A percentile compares a stretch with the other conserved stretches of the same genome.
These are phyloP conservation scores for Zygoascus ofunaensis DNA, from an alignment of 805 yeast genomes.

Conservation along the genomic window DNA sequence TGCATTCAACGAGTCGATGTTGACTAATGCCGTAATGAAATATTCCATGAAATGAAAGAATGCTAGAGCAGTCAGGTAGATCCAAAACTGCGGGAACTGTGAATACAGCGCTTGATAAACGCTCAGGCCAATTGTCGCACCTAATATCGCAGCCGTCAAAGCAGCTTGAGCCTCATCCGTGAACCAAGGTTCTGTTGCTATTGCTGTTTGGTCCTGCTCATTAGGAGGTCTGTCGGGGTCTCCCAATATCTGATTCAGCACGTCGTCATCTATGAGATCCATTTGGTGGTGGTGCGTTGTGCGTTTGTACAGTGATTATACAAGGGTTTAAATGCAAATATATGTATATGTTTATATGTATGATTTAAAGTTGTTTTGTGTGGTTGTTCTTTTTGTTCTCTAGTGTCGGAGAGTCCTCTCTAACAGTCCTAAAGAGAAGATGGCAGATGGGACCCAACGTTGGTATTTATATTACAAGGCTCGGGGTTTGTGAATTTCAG, in stretches of 20 bases:
- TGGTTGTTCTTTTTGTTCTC: no score
- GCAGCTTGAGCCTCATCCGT: constrained; percentile 23
- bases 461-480: no score
- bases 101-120: constrained; percentile 4
- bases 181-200: no score
- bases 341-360: no score
- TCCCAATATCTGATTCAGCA: neutral
- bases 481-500: no score
- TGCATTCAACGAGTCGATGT: constrained; percentile 52
- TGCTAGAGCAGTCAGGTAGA: constrained; percentile 46
- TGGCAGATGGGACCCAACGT: no score
- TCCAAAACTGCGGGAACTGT: constrained; percentile 24
- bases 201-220: no score
- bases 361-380: no score
- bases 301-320: no score
- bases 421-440: no score
- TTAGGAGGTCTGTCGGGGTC: neutral
- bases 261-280: neutral
- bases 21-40: constrained; percentile 66
- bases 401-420: no score
- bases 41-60: constrained; percentile 78
- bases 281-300: neutral
- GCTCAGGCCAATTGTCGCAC: constrained; percentile 19
- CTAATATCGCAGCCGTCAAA: constrained; percentile 23
- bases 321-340: no score